A percentile compares a stretch with the other conserved stretches of the same genome.
Evolutionary conservation across 2,329 filamentous ascomycete species (phyloP).

Genomic region (Exophiala mesophila): DNA sequence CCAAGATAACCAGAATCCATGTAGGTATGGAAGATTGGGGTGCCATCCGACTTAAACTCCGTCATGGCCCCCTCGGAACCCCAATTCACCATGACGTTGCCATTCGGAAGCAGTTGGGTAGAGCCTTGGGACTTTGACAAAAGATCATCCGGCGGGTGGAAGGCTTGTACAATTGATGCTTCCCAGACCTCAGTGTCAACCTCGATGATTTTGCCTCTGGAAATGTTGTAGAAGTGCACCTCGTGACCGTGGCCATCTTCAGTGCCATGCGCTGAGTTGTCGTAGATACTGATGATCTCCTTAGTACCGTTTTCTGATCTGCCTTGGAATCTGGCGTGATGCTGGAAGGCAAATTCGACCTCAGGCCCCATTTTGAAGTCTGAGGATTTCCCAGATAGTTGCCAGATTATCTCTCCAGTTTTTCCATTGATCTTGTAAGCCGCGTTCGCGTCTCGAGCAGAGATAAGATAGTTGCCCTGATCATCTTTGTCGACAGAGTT

Average conservation of each 20-base stretch:
- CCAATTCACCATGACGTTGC: constrained; percentile 41
- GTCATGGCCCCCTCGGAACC: constrained; percentile 38
- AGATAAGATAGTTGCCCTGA: constrained; percentile 39
- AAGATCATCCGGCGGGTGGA: constrained; percentile 24
- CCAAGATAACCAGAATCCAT: constrained; percentile 35
- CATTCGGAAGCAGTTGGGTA: constrained; percentile 40
- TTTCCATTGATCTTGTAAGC: constrained; percentile 40
- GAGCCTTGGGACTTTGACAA: constrained; percentile 33
- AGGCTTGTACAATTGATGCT: constrained; percentile 32
- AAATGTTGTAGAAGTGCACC: constrained; percentile 36
- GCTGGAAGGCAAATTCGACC: constrained; percentile 36
- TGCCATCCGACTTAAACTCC: constrained; percentile 34
- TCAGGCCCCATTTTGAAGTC: constrained; percentile 22
- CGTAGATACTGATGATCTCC: constrained; percentile 37
- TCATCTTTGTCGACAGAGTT: constrained; percentile 13
- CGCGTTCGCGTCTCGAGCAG: constrained; percentile 37
- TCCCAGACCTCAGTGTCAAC: constrained; percentile 35
- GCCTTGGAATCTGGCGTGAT: constrained; percentile 35
- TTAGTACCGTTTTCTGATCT: constrained; percentile 36
- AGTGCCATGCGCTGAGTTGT: constrained; percentile 41
- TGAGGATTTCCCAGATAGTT: constrained; percentile 31
- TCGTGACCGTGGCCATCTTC: constrained; percentile 36
- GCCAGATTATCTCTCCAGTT: constrained; percentile 37
- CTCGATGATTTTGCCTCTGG: constrained; percentile 36
- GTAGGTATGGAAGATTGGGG: constrained; percentile 36